These are phyloP conservation scores for Penicillium taxi DNA, from an alignment of 495 filamentous ascomycete genomes.

Conservation along the genomic window DNA sequence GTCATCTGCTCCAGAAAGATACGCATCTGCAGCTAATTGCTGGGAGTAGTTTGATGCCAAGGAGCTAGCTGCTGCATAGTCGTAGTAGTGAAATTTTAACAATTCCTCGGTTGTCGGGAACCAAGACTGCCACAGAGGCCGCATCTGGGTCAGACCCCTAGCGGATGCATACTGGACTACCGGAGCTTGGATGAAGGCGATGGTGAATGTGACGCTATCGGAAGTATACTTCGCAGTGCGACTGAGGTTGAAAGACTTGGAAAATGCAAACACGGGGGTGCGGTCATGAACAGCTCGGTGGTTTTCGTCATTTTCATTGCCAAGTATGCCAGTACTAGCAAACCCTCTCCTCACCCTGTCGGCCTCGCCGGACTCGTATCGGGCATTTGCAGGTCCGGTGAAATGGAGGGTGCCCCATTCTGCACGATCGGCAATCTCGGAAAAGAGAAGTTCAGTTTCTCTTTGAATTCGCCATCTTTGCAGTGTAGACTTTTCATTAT, in stretches of 20 bases:
- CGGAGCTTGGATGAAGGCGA: slow-evolving; percentile 75
- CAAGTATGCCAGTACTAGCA: slow-evolving; percentile 56
- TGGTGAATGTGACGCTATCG: slow-evolving; percentile 66
- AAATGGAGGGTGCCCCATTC: slow-evolving; percentile 90
- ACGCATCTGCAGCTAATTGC: slow-evolving; percentile 70
- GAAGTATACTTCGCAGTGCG: slow-evolving; percentile 13
- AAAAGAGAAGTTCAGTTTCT: slow-evolving; percentile 57
- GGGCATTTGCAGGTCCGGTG: slow-evolving; percentile 57
- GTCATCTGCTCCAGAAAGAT: slow-evolving; percentile 40
- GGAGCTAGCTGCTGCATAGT: slow-evolving; percentile 53
- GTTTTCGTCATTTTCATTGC: slow-evolving; percentile 54
- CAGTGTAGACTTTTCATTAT: slow-evolving; percentile 26
- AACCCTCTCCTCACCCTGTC: slow-evolving; percentile 62
- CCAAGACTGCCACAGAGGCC: slow-evolving; percentile 77
- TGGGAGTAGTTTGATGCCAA: slow-evolving; percentile 72
- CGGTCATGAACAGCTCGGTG: slow-evolving; percentile 73
- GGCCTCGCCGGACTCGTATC: slow-evolving; percentile 66
- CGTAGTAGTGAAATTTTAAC: slow-evolving; percentile 67
- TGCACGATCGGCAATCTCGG: slow-evolving; percentile 65
- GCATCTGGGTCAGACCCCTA: slow-evolving; percentile 73
- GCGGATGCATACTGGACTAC: slow-evolving; percentile 82
- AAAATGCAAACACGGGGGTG: slow-evolving; percentile 86
- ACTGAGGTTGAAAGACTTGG: slow-evolving; percentile 62
- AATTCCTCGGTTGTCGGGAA: slow-evolving; percentile 55
- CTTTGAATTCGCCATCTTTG: slow-evolving; percentile 61